These are phyloP conservation scores for Exophiala alcalophila DNA, from an alignment of 2,329 filamentous ascomycete genomes.

Conservation along the genomic window DNA sequence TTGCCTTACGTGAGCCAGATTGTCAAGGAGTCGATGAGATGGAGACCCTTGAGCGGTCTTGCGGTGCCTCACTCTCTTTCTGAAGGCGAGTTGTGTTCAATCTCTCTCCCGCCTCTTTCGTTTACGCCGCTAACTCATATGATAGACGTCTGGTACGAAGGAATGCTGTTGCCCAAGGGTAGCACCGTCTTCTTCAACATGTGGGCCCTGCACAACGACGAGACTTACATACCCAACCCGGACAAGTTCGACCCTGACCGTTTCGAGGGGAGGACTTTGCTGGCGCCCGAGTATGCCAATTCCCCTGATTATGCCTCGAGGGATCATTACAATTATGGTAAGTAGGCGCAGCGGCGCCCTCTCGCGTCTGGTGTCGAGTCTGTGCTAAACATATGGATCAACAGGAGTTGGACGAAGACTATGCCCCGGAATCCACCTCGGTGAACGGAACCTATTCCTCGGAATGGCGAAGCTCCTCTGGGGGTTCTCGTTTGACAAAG, in stretches of 20 bases:
- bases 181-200: constrained; percentile 48
- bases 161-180: constrained; percentile 47
- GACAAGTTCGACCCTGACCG: constrained; percentile 42
- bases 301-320: constrained; percentile 37
- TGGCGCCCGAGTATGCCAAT: constrained; percentile 40
- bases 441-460: constrained; percentile 33
- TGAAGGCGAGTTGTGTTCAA: constrained; percentile 25
- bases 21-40: constrained; percentile 37
- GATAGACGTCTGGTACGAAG: constrained; percentile 37
- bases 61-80: constrained; percentile 47
- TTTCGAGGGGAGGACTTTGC: constrained; percentile 31
- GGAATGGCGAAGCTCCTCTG: constrained; percentile 34
- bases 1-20: constrained; percentile 37
- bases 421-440: constrained; percentile 37
- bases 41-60: constrained; percentile 44
- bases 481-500: constrained; percentile 33
- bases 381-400: constrained; percentile 22
- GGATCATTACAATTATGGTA: constrained; percentile 34
- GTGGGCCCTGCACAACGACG: constrained; percentile 45
- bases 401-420: constrained; percentile 31
- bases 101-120: constrained; percentile 23
- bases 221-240: constrained; percentile 38
- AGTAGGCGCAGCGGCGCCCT: constrained; percentile 13
- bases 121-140: constrained; percentile 32
- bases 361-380: background rate